These are phyloP conservation scores for Oxyria digyna DNA, from an alignment of 148 eudicot genomes.

Conservation along the genomic window DNA sequence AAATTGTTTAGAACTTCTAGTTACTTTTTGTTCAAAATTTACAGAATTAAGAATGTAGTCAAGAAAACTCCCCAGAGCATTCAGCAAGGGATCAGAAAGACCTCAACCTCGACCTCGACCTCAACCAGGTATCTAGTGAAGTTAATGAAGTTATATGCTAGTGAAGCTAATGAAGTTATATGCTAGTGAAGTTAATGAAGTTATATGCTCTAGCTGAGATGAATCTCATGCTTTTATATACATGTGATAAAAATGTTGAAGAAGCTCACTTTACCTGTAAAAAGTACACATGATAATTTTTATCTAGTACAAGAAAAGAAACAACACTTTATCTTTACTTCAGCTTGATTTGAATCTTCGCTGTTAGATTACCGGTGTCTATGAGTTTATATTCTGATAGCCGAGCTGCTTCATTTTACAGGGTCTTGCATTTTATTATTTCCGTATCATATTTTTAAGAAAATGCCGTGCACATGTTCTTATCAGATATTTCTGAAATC, in stretches of 20 bases:
- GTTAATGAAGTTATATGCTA: constrained; percentile 12
- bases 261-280: background rate
- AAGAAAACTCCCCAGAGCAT: constrained; percentile 37
- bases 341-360: no score
- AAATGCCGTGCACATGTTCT: background rate
- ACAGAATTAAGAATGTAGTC: constrained; percentile 36
- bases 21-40: constrained; percentile 1
- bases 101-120: constrained; percentile 25
- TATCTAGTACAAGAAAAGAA: no score
- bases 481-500: background rate
- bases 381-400: background rate
- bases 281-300: background rate
- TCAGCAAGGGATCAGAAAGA: constrained; percentile 41
- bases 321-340: no score
- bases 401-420: background rate
- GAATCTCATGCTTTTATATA: background rate
- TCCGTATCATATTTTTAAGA: background rate
- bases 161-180: constrained; percentile 14
- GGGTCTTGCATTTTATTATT: background rate
- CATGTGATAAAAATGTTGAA: background rate
- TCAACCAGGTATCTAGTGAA: constrained; percentile 33
- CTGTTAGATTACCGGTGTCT: background rate
- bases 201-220: background rate
- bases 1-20: background rate
- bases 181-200: constrained; percentile 8